These are phyloP conservation scores for Saccharomyces kudriavzevii DNA, from an alignment of 805 yeast species.

Conservation along the genomic window DNA sequence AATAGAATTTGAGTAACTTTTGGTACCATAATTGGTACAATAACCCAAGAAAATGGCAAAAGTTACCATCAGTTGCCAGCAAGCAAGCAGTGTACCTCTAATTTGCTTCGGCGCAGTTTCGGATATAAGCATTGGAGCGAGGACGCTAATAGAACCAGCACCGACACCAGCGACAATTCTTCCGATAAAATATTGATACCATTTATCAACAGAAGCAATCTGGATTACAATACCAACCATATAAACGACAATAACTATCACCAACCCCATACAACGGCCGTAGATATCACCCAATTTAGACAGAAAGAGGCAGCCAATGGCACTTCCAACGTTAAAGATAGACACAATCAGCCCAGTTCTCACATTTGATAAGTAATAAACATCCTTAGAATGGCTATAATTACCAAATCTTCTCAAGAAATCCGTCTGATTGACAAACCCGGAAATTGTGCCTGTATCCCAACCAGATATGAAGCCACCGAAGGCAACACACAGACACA, in stretches of 20 bases:
- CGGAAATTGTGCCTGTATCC: constrained; percentile 76
- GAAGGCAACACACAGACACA: constrained; percentile 29
- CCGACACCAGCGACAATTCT: not conserved
- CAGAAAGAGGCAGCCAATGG: constrained; percentile 55
- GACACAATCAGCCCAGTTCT: constrained; percentile 49
- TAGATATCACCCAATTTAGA: constrained; percentile 48
- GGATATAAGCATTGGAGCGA: constrained; percentile 56
- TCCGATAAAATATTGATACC: not conserved
- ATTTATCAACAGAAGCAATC: constrained; percentile 37
- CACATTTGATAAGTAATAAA: constrained; percentile 35
- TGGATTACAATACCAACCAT: constrained; percentile 55
- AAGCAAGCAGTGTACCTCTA: constrained; percentile 61
- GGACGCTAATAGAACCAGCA: not conserved
- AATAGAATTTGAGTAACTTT: constrained; percentile 49
- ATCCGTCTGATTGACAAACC: constrained; percentile 52
- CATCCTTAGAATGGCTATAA: constrained; percentile 32
- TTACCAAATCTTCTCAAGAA: constrained; percentile 50
- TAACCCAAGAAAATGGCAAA: constrained; percentile 69
- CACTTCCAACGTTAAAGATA: constrained; percentile 62
- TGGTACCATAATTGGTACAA: constrained; percentile 63
- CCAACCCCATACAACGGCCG: constrained; percentile 54
- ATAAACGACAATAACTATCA: constrained; percentile 47
- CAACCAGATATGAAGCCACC: constrained; percentile 47
- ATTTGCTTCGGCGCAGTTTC: constrained; percentile 60
- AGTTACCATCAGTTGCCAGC: constrained; percentile 62